Conservation (phyloP, 257 asterid genomes). For the Lavandula angustifolia region DNA sequence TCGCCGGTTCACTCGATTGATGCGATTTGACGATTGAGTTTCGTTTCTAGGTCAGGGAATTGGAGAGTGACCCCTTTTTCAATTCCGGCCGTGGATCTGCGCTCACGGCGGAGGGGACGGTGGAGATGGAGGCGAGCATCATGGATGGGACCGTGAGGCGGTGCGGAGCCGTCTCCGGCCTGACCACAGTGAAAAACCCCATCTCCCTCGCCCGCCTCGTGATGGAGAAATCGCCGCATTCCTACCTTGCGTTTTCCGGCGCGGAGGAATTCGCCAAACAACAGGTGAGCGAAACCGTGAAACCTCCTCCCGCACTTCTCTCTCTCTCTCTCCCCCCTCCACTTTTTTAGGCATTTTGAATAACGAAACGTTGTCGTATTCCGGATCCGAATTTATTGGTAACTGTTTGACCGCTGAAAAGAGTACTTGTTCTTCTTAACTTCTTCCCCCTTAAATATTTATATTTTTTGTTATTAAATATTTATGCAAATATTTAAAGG, state of each 20-base stretch:
- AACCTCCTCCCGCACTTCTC: background rate
- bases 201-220: slow-evolving; percentile 95
- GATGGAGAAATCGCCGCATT: slow-evolving; percentile 96
- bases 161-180: slow-evolving; percentile 97
- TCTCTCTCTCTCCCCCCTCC: background rate
- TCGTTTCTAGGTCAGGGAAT: slow-evolving; percentile 64
- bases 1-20: too few species aligned
- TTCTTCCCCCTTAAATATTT: too few species aligned
- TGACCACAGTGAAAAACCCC: slow-evolving; percentile 85
- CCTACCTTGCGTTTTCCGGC: slow-evolving; percentile 85
- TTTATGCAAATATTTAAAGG: background rate
- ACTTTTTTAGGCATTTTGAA: too few species aligned
- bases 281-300: slow-evolving; percentile 41
- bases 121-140: slow-evolving; percentile 99
- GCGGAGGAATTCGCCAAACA: slow-evolving; percentile 90
- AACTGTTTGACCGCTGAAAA: too few species aligned
- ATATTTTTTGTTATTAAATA: too few species aligned
- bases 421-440: too few species aligned
- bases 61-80: slow-evolving; percentile 86
- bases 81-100: slow-evolving; percentile 99
- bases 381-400: too few species aligned
- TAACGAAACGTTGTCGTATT: background rate
- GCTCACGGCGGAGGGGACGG: slow-evolving; percentile 83
- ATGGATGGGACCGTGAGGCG: slow-evolving; percentile 90
- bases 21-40: background rate